Percentiles rank a stretch among this genome's conserved stretches.
Conservation (phyloP, 2,329 filamentous ascomycete species). For the Arthrobotrys musiformis region DNA sequence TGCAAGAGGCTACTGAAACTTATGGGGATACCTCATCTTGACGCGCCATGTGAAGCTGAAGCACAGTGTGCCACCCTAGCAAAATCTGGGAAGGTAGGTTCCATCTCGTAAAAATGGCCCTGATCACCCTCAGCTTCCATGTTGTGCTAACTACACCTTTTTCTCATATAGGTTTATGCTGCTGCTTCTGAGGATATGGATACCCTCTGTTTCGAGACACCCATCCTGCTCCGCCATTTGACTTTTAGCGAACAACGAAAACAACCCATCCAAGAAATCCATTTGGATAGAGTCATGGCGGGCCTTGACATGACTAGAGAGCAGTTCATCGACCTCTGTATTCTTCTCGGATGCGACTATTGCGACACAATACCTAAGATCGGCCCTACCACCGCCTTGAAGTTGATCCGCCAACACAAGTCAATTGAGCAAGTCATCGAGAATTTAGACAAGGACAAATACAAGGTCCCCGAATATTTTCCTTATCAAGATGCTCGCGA, state of each 20-base stretch:
- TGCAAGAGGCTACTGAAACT: slow-evolving; percentile 89
- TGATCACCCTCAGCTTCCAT: neutral
- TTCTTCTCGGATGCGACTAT: slow-evolving; percentile 96
- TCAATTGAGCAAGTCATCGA: slow-evolving; percentile 88
- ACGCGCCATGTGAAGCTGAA: slow-evolving; percentile 96
- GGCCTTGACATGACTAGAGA: slow-evolving; percentile 87
- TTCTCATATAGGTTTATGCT: slow-evolving; percentile 75
- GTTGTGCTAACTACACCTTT: neutral
- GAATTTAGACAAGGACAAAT: slow-evolving; percentile 82
- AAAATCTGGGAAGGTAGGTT: slow-evolving; percentile 76
- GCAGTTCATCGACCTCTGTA: slow-evolving; percentile 97
- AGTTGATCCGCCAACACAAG: slow-evolving; percentile 91
- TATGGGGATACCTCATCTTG: slow-evolving; percentile 95
- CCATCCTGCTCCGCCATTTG: slow-evolving; percentile 88
- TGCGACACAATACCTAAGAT: slow-evolving; percentile 95
- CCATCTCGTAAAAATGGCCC: too few species aligned
- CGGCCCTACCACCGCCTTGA: slow-evolving; percentile 89
- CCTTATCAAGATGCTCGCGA: slow-evolving; percentile 90
- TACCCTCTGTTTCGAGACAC: slow-evolving; percentile 92
- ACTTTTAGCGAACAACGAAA: slow-evolving; percentile 98
- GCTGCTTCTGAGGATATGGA: slow-evolving; percentile 99
- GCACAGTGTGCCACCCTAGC: slow-evolving; percentile 94
- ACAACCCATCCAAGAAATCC: slow-evolving; percentile 96
- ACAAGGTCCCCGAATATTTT: slow-evolving; percentile 92
- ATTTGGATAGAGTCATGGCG: slow-evolving; percentile 84